Base-by-base conservation (phyloP, 2,329 filamentous ascomycete species). In the Zasmidium citrigriseum region DNA sequence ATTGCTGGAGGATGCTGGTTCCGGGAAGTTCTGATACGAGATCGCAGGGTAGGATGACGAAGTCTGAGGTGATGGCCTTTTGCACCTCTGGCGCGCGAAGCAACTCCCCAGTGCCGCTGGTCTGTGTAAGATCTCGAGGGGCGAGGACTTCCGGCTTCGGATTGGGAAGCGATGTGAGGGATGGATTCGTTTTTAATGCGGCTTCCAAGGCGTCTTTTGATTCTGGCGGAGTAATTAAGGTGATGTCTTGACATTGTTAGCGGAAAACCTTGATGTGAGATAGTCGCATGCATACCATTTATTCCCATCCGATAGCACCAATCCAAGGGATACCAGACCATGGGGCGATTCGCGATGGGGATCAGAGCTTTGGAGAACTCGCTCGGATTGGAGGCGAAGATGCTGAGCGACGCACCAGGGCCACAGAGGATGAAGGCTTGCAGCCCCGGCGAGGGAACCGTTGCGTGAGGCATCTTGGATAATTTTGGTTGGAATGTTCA, bases 21-120 rank as follows among this genome's bases (percentile, higher is more conserved):
- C 92, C 93, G 2, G 89, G 88, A 16, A 98, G 79, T 70, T 96
- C 93, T 72, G 92, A 97, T 41, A 99, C 87, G 5, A 99, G 80
- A 73, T 99, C 95, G 75, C 95, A 99, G 0, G 95, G 93, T 3
- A 99, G 80, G 2, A 98, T 85, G 23, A 97, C 79, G 70, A 99
- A 98, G 75, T 99, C 91, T 12, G 87, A 86, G 54, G 85, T 91
- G 67, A 99, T 86, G 7, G 86, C 82, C n/a, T 82, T 80, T 70
- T 89, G 87, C 46, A 98, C 86, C 72, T 96, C 90, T 0, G 90
- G 89, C 9, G 96, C 81, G 10, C 93, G 86, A 53, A 99, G 84
- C 20, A 98, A 86, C 69, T 96, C 89, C 7, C 91, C 93, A 5
- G 95, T 98, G 52, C 92, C 92, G 0, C 89, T 96, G 59, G 90